Percentiles rank a stretch among this genome's conserved stretches.
phyloP scores from a whole-genome alignment of 2,329 filamentous ascomycete genomes.

The Phaeosphaeriaceae sp. region DNA sequence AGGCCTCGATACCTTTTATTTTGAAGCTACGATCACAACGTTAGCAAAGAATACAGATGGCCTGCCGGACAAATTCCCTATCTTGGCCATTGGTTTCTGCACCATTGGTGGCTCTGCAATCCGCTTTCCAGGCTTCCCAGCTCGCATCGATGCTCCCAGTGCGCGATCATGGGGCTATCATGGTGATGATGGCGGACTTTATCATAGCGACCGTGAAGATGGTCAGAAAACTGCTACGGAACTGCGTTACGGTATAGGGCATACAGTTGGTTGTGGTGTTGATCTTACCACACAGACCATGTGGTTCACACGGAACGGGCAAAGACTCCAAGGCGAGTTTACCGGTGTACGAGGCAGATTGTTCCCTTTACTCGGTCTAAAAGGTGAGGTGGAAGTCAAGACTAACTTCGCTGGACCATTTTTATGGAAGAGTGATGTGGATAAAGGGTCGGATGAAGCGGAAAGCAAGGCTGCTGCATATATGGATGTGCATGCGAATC shows the following conservation, averaged over 20 bases:
- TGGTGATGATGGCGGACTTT: neutral
- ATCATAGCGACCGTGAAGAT: neutral
- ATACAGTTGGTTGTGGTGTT: neutral
- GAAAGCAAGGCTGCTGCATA: too few species aligned
- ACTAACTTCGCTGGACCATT: neutral
- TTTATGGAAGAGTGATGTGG: neutral
- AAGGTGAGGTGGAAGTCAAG: neutral
- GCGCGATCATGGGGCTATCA: constrained; percentile 1
- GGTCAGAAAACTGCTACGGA: neutral
- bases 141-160: neutral
- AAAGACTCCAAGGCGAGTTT: neutral
- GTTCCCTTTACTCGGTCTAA: neutral
- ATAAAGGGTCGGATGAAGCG: too few species aligned
- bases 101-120: neutral
- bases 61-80: neutral
- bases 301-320: constrained; percentile 1
- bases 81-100: neutral
- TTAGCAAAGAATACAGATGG: neutral
- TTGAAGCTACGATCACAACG: neutral
- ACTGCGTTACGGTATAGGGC: neutral
- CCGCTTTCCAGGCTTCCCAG: neutral
- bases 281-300: neutral
- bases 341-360: neutral
- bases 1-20: neutral
- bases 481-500: too few species aligned